Conservation (phyloP, 192 early-diverging fungal genomes). For the Powellomyces hirtus region DNA sequence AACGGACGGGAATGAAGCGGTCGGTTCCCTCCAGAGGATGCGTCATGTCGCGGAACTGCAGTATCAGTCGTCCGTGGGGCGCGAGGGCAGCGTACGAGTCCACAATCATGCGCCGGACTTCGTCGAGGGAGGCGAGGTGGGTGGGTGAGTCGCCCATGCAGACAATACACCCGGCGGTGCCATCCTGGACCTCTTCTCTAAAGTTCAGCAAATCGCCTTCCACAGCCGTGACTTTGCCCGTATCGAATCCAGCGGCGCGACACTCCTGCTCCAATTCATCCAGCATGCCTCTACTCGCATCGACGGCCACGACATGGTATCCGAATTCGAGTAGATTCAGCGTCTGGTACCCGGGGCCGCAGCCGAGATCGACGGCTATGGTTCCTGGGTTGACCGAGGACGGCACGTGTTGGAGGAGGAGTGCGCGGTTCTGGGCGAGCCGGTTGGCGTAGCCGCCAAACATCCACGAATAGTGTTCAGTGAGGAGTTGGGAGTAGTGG, state of each 20-base stretch:
- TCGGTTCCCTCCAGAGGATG: constrained; percentile 18
- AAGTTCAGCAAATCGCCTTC: constrained; percentile 34
- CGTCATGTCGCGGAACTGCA: constrained; percentile 30
- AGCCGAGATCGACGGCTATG: constrained; percentile 30
- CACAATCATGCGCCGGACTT: constrained; percentile 21
- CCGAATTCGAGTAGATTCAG: constrained; percentile 24
- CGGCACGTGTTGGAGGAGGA: constrained; percentile 9
- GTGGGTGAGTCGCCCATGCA: constrained; percentile 44
- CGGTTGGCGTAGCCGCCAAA: constrained; percentile 29
- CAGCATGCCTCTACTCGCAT: constrained; percentile 23
- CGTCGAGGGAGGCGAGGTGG: constrained; percentile 29
- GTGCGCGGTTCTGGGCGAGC: constrained; percentile 5
- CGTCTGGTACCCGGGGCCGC: constrained; percentile 38
- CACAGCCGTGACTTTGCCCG: background rate
- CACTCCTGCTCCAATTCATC: constrained; percentile 22
- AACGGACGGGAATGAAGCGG: constrained; percentile 38
- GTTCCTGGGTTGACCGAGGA: background rate
- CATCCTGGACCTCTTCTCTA: background rate
- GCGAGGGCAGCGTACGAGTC: constrained; percentile 15
- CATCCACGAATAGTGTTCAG: constrained; percentile 39
- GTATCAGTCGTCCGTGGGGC: constrained; percentile 23
- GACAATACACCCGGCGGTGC: constrained; percentile 24
- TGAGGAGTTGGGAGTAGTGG: constrained; percentile 25
- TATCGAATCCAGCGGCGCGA: background rate
- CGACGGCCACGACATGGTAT: constrained; percentile 26